Base-by-base conservation (phyloP, 2,329 filamentous ascomycete species). In the Cryphonectria naterciae region DNA sequence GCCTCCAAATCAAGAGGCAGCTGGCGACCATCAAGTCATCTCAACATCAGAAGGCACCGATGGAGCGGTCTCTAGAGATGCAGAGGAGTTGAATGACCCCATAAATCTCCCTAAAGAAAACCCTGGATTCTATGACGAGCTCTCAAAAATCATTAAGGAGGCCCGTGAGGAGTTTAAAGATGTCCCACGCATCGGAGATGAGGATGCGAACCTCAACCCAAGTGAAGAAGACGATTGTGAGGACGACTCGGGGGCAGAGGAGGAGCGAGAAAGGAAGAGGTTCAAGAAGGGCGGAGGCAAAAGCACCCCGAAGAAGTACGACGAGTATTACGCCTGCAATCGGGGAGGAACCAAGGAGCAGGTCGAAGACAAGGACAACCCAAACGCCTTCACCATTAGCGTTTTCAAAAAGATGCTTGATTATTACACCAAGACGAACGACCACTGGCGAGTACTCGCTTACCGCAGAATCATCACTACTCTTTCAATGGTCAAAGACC, bases 401-500 rank as follows among this genome's bases (percentile, higher is more conserved):
- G 84, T 96, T 2, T 83, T 98, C 6, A 88, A 94, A 75, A 85
- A 92, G 74, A 94, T 98, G 93, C 86, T 88, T 58, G 87, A 91
- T 68, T 92, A 95, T 79, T 97, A 97, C 78, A 87, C 87, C 5
- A 86, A 90, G 8, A 88, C 88, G n/a, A 86, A 89, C 54, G 94
- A 98, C 76, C 86, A 89, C 49, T 98, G 93, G 92, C 89, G 94
- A 3, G 86, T 86, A 0, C 82, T 87, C 0, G 91, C 92, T 5
- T 98, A 97, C 78, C 89, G 93, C 46, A 93, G 91, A 78, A 93
- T 88, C 17, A 92, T 97, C 67, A 83, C 85, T n/a, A 92, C 89
- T 3, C 84, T 98, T 17, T 89, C 89, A 61, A 90, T 88, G 64
- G 91, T 95, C 73, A 78, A 82, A 0, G 76, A 75, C 64, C 77